phyloP scores from a whole-genome alignment of 2,329 filamentous ascomycete genomes.

The Ophiocordyceps unilateralis region DNA sequence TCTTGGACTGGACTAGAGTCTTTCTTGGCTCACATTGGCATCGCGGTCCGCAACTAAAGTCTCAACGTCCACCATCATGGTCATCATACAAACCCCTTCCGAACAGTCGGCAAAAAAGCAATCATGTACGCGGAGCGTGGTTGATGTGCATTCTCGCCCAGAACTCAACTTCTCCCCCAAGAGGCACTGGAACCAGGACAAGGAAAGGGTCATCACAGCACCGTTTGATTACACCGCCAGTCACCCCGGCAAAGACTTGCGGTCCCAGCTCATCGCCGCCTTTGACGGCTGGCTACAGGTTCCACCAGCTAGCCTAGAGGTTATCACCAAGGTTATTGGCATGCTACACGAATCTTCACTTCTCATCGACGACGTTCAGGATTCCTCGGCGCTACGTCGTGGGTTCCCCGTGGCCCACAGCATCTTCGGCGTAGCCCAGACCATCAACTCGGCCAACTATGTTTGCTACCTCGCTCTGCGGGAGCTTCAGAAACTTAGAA shows the following conservation, averaged over 20 bases:
- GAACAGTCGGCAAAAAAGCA: neutral
- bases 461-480: constrained; percentile 68
- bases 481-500: constrained; percentile 54
- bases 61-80: neutral
- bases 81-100: neutral
- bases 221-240: constrained; percentile 68
- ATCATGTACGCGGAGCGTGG: constrained; percentile 5
- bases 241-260: constrained; percentile 73
- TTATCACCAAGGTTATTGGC: constrained; percentile 65
- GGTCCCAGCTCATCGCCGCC: constrained; percentile 59
- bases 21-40: too few species aligned
- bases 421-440: constrained; percentile 75
- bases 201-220: constrained; percentile 60
- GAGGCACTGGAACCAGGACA: constrained; percentile 47
- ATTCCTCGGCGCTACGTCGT: constrained; percentile 57
- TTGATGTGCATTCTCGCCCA: constrained; percentile 33
- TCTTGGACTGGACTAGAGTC: too few species aligned
- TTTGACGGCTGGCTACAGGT: constrained; percentile 73
- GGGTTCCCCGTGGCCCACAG: constrained; percentile 69
- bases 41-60: too few species aligned
- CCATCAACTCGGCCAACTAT: constrained; percentile 83
- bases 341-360: constrained; percentile 78
- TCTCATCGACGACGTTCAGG: constrained; percentile 77
- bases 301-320: constrained; percentile 46
- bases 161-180: constrained; percentile 34